Base-by-base conservation (phyloP, 257 asterid genomes). In the Handroanthus guayacan region DNA sequence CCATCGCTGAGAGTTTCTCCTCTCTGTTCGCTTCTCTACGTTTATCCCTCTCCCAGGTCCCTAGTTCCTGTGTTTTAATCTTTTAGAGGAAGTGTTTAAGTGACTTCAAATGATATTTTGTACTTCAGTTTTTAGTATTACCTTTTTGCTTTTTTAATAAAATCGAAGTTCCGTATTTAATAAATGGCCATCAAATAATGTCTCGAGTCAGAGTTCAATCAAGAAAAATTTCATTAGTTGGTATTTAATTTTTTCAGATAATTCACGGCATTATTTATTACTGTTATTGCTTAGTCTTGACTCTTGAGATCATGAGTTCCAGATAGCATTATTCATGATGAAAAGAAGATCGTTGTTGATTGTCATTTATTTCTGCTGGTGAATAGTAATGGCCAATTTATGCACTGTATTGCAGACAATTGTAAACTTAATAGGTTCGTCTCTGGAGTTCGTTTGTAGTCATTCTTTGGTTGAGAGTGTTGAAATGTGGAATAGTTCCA, bases 11-110 rank as follows among this genome's bases (percentile, higher is more conserved):
- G 37, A 95, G 98, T 83, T 95, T 84, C 84, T 85, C 89, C 50
- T 83, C 88, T 81, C 93, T 92, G 61, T 95, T 95, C 79, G 82
- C 87, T 76, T 92, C 98, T 71, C 95, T 92, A 62, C 96, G 97
- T 2, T 76, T 74, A 2, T 74, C 95, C 14, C 96, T 95, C 80
- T 88, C 96, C 9, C 90, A 92, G 98, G 99, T 93, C 4, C 20
- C 67, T 72, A 14, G 5, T 62, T 60, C 38, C n/a, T 61, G 6
- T 5, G 3, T 57, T 71, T 56, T 51, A 13, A 48, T 50, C 20
- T 70, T 71, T 34, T 31, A 3, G 1, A n/a, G 44, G 3, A 43
- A 62, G 41, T 69, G 20, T 58, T 60, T 51, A 44, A 14, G 16
- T 20, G 50, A 18, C 63, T 31, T 45, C 77, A 5, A 9, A 39